Conservation (phyloP, 2,329 filamentous ascomycete species). For the Thielaviopsis euricoi region DNA sequence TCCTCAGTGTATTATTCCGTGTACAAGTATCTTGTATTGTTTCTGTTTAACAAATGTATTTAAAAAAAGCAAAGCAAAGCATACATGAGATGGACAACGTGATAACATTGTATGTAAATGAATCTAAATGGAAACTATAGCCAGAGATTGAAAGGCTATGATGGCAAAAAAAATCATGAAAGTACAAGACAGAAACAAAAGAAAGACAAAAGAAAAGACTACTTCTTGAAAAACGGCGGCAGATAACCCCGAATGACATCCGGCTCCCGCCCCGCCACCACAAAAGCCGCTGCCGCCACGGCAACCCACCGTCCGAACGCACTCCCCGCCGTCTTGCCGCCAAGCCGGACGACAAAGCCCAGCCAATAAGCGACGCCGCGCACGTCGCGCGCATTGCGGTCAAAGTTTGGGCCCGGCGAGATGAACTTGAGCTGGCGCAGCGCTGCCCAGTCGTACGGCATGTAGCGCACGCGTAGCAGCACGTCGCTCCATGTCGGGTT, state of each 20-base stretch:
- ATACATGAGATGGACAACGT: not conserved
- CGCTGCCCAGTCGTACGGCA: slow-evolving; percentile 32
- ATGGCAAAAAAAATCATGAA: too few species aligned
- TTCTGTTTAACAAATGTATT: not conserved
- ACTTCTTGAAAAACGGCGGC: not conserved
- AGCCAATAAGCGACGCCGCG: slow-evolving; percentile 38
- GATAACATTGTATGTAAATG: too few species aligned
- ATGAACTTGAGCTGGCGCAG: slow-evolving; percentile 28
- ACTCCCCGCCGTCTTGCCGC: slow-evolving; percentile 31
- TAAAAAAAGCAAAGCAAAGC: not conserved
- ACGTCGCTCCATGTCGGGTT: slow-evolving; percentile 53
- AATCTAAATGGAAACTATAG: too few species aligned
- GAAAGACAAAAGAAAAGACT: not conserved
- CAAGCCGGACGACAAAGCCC: slow-evolving; percentile 32
- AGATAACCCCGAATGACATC: not conserved
- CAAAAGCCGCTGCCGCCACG: slow-evolving; percentile 2
- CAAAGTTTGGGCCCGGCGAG: slow-evolving; percentile 36
- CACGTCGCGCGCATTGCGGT: slow-evolving; percentile 38
- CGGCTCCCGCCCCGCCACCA: not conserved
- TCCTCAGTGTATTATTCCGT: not conserved
- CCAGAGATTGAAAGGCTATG: too few species aligned
- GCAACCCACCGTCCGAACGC: slow-evolving; percentile 34
- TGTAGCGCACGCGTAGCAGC: slow-evolving; percentile 50
- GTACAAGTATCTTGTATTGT: not conserved
- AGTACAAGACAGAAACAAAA: too few species aligned